Evolutionary conservation across 805 yeast genomes (phyloP), one percentile per base, ranked within the genome.

Genomic region (Saccharomycopsis olivae): DNA sequence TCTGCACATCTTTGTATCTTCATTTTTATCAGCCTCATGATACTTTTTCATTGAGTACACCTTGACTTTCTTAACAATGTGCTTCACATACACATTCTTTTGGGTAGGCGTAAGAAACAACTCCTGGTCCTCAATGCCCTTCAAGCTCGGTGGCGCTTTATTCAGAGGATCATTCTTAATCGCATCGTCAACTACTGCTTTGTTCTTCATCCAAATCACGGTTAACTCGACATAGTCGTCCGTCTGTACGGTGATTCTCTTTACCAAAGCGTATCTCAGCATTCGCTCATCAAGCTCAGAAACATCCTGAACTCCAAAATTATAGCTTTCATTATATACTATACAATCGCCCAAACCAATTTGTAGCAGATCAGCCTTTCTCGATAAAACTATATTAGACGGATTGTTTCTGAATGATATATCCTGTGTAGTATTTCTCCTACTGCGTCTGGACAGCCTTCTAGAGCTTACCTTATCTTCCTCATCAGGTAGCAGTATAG

Each of bases 1-100:
- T 33, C 65, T 51, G 46, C 73, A 69, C 19, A 66, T 47, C 40
- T 56, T 70, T 3, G 61, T 54, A 15, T 53, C 53, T 3, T 49
- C 24, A 32, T 56, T 53, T 11, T 24, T 21, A 15, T 34, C 36
- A n/a, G 20, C 30, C 6, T 10, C 36, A 5, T 19, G 13, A n/a
- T 25, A 36, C 14, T 34, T 30, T 13, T 17, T 10, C 9, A 9
- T 5, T 11, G 32, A 25, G 11, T 18, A 21, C 24, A 45, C 43
- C 3, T 21, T 21, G 9, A 45, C 41, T 21, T 39, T 38, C 14
- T 23, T 23, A 14, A 37, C 18, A 6, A 45, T 27, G 19, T 38
- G 30, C 10, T 36, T 27, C 21, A 39, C 21, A 4, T 25, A 14
- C 10, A 46, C 34, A 5, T 32, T 30, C 13, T 15, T n/a, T 27